phyloP scores from a whole-genome alignment of 2,329 filamentous ascomycete species.

The Coniochaeta ligniaria region DNA sequence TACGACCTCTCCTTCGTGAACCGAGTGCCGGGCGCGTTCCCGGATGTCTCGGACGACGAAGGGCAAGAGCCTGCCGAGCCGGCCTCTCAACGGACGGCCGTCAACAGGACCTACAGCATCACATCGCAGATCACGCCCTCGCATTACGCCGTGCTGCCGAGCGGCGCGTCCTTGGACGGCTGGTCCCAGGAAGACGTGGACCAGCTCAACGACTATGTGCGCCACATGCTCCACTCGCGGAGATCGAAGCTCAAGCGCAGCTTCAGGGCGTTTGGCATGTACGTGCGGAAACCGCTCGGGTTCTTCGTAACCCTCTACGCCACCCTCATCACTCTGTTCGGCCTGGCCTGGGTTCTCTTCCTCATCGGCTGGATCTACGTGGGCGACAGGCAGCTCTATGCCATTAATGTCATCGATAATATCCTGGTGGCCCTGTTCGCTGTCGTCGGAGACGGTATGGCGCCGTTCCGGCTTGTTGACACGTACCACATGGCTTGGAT shows the following conservation, averaged over 20 bases:
- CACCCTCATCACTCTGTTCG: constrained; percentile 74
- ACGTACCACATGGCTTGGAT: constrained; percentile 87
- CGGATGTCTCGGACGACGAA: constrained; percentile 15
- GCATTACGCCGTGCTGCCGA: constrained; percentile 73
- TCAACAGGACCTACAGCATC: constrained; percentile 39
- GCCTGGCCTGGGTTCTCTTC: constrained; percentile 84
- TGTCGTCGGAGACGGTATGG: constrained; percentile 62
- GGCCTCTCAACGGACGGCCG: constrained; percentile 13
- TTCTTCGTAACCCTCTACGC: constrained; percentile 82
- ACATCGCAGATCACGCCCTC: constrained; percentile 61
- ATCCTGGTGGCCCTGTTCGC: constrained; percentile 65
- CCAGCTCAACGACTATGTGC: constrained; percentile 77
- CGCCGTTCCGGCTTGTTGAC: constrained; percentile 70
- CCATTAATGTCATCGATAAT: constrained; percentile 64
- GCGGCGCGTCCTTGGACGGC: constrained; percentile 62
- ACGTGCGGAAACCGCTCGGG: constrained; percentile 68
- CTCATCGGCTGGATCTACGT: constrained; percentile 87
- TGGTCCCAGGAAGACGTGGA: constrained; percentile 70
- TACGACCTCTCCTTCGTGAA: constrained; percentile 59
- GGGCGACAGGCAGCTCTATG: constrained; percentile 61
- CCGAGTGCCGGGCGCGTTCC: constrained; percentile 11
- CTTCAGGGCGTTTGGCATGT: constrained; percentile 75
- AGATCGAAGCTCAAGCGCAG: constrained; percentile 71
- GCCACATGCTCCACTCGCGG: constrained; percentile 80
- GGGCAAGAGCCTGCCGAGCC: constrained; percentile 14